These are phyloP conservation scores for Wilcoxina mikolae DNA, from an alignment of 495 filamentous ascomycete genomes.

Conservation along the genomic window DNA sequence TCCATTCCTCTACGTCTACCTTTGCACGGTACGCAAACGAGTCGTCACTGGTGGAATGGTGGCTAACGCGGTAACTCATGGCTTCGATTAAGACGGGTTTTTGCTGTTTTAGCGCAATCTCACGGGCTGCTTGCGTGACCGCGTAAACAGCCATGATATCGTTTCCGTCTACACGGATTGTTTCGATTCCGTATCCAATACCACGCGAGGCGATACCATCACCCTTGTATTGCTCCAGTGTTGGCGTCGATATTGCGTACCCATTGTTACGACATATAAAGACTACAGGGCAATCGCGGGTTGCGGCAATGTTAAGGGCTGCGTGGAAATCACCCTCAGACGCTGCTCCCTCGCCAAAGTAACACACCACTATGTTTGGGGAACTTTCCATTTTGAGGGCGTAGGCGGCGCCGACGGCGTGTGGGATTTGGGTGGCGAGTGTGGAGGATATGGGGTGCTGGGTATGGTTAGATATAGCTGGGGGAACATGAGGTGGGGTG, in stretches of 20 bases:
- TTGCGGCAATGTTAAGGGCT: conserved; percentile 90
- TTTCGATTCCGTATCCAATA: conserved; percentile 94
- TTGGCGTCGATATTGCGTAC: conserved; percentile 88
- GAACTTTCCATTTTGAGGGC: conserved; percentile 74
- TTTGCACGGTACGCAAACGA: conserved; percentile 88
- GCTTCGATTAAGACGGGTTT: conserved; percentile 68
- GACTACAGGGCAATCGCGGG: conserved; percentile 73
- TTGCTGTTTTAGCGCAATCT: conserved; percentile 45
- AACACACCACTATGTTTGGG: conserved; percentile 65
- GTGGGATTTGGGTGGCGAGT: conserved; percentile 87
- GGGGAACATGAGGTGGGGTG: conserved; percentile 15
- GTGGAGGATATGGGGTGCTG: conserved; percentile 89
- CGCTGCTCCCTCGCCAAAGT: conserved; percentile 96
- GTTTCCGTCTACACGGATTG: conserved; percentile 90
- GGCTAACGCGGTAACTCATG: conserved; percentile 93
- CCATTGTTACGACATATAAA: conserved; percentile 98
- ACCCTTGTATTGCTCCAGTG: conserved; percentile 88
- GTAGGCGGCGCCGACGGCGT: conserved; percentile 87
- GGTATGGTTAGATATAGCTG: background rate
- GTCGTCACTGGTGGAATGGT: conserved; percentile 97
- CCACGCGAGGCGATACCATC: conserved; percentile 92
- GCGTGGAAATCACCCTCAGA: conserved; percentile 97
- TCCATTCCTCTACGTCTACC: conserved; percentile 94
- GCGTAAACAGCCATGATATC: conserved; percentile 90
- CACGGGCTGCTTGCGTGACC: conserved; percentile 61